Evolutionary conservation across 1,284 basidiomycete species (phyloP).

Genomic region (Ustilago esculenta): DNA sequence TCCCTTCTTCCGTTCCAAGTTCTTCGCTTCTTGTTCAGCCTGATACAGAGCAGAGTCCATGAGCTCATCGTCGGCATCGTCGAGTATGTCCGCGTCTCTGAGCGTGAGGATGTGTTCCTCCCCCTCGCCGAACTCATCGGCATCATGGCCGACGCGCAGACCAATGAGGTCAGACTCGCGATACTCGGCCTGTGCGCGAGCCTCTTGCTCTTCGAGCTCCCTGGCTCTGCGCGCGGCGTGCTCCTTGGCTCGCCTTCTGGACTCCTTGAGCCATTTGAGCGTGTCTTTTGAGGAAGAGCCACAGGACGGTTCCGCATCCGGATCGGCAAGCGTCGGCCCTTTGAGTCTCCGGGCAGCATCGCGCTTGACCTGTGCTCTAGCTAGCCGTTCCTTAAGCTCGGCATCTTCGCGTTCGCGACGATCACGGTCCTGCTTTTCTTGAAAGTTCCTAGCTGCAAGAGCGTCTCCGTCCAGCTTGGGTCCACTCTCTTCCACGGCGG

Average conservation of each 20-base stretch:
- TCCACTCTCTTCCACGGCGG: too few relatives aligned
- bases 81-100: constrained; percentile 92
- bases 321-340: constrained; percentile 86
- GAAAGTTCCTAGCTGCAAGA: constrained; percentile 47
- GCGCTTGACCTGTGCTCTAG: constrained; percentile 77
- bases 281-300: constrained; percentile 70
- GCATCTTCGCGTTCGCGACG: constrained; percentile 78
- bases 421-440: constrained; percentile 74
- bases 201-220: constrained; percentile 78
- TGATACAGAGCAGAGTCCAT: constrained; percentile 94
- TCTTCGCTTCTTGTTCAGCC: constrained; percentile 79
- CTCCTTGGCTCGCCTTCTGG: constrained; percentile 86
- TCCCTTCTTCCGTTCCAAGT: constrained; percentile 86
- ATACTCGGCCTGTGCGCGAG: constrained; percentile 75
- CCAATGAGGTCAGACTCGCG: constrained; percentile 79
- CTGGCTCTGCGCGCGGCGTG: constrained; percentile 79
- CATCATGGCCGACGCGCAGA: constrained; percentile 93
- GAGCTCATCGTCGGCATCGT: constrained; percentile 96
- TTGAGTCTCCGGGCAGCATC: constrained; percentile 89
- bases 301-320: constrained; percentile 17
- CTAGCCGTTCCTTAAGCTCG: constrained; percentile 66
- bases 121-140: constrained; percentile 81
- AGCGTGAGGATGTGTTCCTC: constrained; percentile 94
- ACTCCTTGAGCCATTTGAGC: constrained; percentile 86
- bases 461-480: constrained; percentile 67